Percentiles rank a stretch among this genome's conserved stretches.
These are phyloP conservation scores for Gaeumannomyces sp. DNA, from an alignment of 2,329 filamentous ascomycete species.

Conservation along the genomic window DNA sequence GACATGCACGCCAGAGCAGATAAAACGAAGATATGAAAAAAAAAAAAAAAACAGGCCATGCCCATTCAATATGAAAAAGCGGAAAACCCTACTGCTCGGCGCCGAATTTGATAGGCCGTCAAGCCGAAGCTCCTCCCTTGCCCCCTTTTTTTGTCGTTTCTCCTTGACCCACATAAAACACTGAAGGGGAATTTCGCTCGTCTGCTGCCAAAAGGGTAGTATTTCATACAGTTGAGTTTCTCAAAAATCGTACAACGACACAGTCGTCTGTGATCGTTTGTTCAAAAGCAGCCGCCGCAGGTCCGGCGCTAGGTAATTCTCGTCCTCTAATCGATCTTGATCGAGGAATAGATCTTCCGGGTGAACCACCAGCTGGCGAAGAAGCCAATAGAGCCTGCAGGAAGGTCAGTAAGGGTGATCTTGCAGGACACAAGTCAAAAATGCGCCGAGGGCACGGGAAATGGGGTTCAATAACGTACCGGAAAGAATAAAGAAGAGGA, in stretches of 20 bases:
- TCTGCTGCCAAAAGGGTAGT: neutral
- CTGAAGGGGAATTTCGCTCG: neutral
- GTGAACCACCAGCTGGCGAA: slow-evolving; percentile 94
- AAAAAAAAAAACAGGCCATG: neutral
- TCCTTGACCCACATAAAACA: neutral
- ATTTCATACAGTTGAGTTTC: neutral
- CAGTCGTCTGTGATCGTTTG: neutral
- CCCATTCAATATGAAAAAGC: too few relatives aligned
- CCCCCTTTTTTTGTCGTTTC: neutral
- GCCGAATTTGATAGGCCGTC: neutral
- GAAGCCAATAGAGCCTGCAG: slow-evolving; percentile 84
- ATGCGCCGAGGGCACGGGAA: slow-evolving; percentile 69
- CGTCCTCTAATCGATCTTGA: slow-evolving; percentile 80
- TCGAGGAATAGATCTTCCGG: slow-evolving; percentile 89
- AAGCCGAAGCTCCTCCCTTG: slow-evolving; percentile 37
- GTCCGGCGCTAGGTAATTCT: neutral
- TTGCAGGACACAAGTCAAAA: slow-evolving; percentile 4
- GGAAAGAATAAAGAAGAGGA: slow-evolving; percentile 87
- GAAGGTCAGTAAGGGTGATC: slow-evolving; percentile 17
- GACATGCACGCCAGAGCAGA: neutral
- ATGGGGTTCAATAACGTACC: slow-evolving; percentile 65
- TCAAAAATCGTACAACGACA: neutral
- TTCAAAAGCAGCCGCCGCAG: neutral
- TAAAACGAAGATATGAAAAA: neutral
- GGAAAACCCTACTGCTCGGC: too few relatives aligned